These are phyloP conservation scores for Populus deltoides DNA, from an alignment of 345 rosid genomes.

Conservation along the genomic window DNA sequence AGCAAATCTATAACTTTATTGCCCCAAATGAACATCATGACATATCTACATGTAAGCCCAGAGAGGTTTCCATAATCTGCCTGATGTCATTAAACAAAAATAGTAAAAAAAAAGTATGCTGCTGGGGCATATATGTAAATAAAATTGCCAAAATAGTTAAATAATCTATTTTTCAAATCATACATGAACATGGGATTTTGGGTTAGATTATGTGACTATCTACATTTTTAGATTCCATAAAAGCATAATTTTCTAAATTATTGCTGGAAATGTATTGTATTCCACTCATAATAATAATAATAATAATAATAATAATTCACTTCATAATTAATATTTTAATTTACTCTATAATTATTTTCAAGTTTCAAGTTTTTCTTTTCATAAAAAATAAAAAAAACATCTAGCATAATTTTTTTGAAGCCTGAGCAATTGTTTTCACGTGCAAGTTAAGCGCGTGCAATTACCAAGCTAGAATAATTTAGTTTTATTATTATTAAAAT, in stretches of 20 bases:
- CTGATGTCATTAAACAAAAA: neutral
- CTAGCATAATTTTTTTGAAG: too few relatives aligned
- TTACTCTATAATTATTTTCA: too few relatives aligned
- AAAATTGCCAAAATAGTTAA: neutral
- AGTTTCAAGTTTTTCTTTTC: too few relatives aligned
- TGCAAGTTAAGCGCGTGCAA: accelerated
- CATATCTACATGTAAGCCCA: neutral
- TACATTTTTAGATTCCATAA: neutral
- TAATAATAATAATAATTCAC: too few relatives aligned
- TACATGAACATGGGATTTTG: neutral
- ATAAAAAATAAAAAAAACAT: too few relatives aligned
- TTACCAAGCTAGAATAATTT: accelerated
- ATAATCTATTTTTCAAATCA: neutral
- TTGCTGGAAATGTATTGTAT: too few relatives aligned
- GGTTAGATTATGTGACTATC: neutral
- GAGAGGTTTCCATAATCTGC: neutral
- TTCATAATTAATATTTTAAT: too few relatives aligned
- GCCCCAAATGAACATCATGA: neutral
- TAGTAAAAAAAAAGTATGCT: neutral
- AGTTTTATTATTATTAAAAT: accelerated
- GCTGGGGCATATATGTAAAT: neutral
- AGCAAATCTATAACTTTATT: neutral
- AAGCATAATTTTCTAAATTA: neutral
- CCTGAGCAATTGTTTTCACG: accelerated
- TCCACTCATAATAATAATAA: neutral